Evolutionary conservation across 1,139 yeast species (phyloP).

Genomic region (Magnusiomyces paraingens): DNA sequence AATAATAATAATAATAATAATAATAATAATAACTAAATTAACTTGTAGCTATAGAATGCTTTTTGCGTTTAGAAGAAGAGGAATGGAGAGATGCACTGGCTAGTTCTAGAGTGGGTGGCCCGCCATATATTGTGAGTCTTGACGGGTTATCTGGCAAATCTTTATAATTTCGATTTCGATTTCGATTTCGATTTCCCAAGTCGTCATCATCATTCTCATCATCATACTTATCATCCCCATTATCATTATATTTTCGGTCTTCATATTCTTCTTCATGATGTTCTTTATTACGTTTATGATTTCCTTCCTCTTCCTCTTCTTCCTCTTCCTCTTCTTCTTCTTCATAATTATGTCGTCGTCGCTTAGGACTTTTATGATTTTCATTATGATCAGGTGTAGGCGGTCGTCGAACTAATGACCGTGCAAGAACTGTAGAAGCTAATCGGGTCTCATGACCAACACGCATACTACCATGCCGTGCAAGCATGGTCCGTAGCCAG

Average conservation of each 20-base stretch:
- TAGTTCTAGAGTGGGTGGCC: slow-evolving; percentile 4
- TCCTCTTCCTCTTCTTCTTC: neutral
- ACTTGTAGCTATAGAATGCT: neutral
- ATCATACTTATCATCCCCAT: neutral
- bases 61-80: neutral
- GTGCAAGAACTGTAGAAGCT: no score
- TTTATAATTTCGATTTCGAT: no score
- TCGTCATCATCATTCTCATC: neutral
- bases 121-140: neutral
- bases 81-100: neutral
- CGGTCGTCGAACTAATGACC: no score
- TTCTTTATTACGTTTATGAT: neutral
- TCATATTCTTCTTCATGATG: neutral
- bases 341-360: no score
- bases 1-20: neutral
- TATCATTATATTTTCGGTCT: neutral
- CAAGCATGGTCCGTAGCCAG: no score
- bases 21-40: neutral
- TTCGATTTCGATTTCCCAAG: no score
- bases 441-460: no score
- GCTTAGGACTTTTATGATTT: slow-evolving; percentile 34
- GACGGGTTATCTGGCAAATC: no score
- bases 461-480: no score
- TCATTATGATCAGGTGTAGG: slow-evolving; percentile 20
- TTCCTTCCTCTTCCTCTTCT: neutral